These are phyloP conservation scores for Pyrenophora tritici-repentis DNA, from an alignment of 2,329 filamentous ascomycete genomes.

Conservation along the genomic window DNA sequence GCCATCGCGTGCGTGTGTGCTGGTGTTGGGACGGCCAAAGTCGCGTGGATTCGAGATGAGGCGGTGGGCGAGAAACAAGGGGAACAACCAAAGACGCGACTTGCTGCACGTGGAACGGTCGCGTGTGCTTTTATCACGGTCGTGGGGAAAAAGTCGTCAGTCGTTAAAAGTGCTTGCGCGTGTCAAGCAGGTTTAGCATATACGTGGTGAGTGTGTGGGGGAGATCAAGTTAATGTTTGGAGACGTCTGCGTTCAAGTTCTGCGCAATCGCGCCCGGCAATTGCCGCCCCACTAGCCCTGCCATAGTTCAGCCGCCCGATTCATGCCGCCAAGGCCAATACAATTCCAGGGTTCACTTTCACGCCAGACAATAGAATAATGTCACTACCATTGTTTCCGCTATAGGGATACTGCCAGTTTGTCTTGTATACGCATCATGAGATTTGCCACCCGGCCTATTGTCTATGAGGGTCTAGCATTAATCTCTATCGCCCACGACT, in stretches of 20 bases:
- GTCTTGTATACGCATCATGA: too few species aligned
- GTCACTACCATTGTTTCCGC: too few species aligned
- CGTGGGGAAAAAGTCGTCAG: conserved; percentile 16
- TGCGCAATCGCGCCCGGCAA: conserved; percentile 18
- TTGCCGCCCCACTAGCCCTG: conserved; percentile 14
- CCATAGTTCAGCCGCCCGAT: not conserved
- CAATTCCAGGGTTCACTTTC: too few species aligned
- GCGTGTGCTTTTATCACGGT: conserved; percentile 14
- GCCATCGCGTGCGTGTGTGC: conserved; percentile 62
- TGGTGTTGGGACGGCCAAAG: conserved; percentile 12
- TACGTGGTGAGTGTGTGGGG: conserved; percentile 14
- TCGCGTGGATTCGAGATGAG: conserved; percentile 20
- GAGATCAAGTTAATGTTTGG: conserved; percentile 11
- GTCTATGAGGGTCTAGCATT: too few species aligned
- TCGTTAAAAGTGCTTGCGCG: conserved; percentile 19
- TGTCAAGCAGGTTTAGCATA: conserved; percentile 1
- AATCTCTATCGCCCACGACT: too few species aligned
- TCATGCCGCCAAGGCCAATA: too few species aligned
- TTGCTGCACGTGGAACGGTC: conserved; percentile 18
- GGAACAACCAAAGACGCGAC: conserved; percentile 31
- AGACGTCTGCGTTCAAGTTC: conserved; percentile 16
- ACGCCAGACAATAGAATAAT: too few species aligned
- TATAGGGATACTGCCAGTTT: too few species aligned
- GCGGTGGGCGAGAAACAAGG: conserved; percentile 25
- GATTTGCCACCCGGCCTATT: too few species aligned